Conservation (phyloP, 2,329 filamentous ascomycete species). For the Fusarium mundagurra region DNA sequence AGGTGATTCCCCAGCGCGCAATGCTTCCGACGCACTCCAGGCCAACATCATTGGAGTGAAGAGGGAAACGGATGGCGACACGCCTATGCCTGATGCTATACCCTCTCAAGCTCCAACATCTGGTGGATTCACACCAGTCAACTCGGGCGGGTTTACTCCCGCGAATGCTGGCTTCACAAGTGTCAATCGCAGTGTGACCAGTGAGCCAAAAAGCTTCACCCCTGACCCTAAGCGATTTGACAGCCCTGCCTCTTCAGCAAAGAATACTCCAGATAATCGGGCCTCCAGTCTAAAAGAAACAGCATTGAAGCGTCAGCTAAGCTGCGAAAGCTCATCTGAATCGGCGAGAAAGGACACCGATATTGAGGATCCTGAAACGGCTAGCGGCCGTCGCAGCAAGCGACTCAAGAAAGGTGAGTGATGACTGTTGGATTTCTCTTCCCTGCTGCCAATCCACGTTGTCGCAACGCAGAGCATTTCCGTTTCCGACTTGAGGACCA, state of each 20-base stretch:
- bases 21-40: slow-evolving; percentile 64
- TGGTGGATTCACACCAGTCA: slow-evolving; percentile 52
- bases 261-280: slow-evolving; percentile 72
- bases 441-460: slow-evolving; percentile 8
- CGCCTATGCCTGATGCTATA: slow-evolving; percentile 58
- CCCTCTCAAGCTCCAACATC: slow-evolving; percentile 54
- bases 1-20: slow-evolving; percentile 73
- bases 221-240: slow-evolving; percentile 69
- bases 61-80: slow-evolving; percentile 59
- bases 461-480: slow-evolving; percentile 36
- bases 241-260: slow-evolving; percentile 70
- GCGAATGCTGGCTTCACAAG: slow-evolving; percentile 77
- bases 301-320: slow-evolving; percentile 81
- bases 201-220: slow-evolving; percentile 66
- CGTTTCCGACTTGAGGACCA: slow-evolving; percentile 24
- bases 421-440: not conserved
- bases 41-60: slow-evolving; percentile 57
- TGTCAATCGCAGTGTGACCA: slow-evolving; percentile 64
- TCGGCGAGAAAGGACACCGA: slow-evolving; percentile 59
- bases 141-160: slow-evolving; percentile 70
- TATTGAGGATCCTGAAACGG: slow-evolving; percentile 69
- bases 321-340: slow-evolving; percentile 62
- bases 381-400: slow-evolving; percentile 83
- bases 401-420: slow-evolving; percentile 76
- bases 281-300: slow-evolving; percentile 65